phyloP scores from a whole-genome alignment of 108 stramenopile genomes.

The Mediolabrus comicus region DNA sequence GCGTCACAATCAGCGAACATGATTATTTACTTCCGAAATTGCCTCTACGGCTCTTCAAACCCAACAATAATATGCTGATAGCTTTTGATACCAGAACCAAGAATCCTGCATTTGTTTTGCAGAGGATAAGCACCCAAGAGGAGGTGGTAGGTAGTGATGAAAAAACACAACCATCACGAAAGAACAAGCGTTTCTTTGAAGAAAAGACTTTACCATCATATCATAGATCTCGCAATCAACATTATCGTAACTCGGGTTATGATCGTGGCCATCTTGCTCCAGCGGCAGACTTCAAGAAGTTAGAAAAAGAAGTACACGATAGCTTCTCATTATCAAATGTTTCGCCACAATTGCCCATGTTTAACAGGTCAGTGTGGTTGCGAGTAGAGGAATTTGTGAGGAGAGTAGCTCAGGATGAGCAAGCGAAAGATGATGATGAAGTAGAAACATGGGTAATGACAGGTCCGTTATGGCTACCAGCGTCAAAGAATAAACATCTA shows the following conservation, averaged over 20 bases:
- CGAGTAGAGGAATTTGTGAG: conserved; percentile 58
- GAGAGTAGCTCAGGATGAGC: conserved; percentile 16
- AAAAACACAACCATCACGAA: conserved; percentile 4
- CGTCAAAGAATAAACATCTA: not conserved
- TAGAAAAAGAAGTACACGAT: conserved; percentile 35
- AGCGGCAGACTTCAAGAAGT: conserved; percentile 58
- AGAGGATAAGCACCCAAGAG: conserved; percentile 27
- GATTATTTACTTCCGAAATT: conserved; percentile 29
- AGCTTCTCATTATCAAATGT: conserved; percentile 73
- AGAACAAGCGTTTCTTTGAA: conserved; percentile 62
- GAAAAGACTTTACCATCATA: conserved; percentile 47
- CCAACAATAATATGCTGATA: conserved; percentile 70
- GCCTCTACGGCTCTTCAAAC: conserved; percentile 61
- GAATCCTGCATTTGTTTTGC: conserved; percentile 77
- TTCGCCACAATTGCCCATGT: conserved; percentile 59
- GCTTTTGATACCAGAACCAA: conserved; percentile 73
- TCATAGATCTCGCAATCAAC: conserved; percentile 59
- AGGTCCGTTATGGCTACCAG: conserved; percentile 80
- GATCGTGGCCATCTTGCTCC: conserved; percentile 88
- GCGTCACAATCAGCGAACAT: not conserved
- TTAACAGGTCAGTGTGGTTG: conserved; percentile 69
- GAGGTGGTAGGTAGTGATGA: not conserved
- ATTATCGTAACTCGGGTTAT: conserved; percentile 73
- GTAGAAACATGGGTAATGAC: conserved; percentile 63
- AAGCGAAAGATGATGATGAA: conserved; percentile 8